Percentiles rank a stretch among this genome's conserved stretches.
phyloP scores from a whole-genome alignment of 2,329 filamentous ascomycete genomes.

The Ceratocystis variospora region DNA sequence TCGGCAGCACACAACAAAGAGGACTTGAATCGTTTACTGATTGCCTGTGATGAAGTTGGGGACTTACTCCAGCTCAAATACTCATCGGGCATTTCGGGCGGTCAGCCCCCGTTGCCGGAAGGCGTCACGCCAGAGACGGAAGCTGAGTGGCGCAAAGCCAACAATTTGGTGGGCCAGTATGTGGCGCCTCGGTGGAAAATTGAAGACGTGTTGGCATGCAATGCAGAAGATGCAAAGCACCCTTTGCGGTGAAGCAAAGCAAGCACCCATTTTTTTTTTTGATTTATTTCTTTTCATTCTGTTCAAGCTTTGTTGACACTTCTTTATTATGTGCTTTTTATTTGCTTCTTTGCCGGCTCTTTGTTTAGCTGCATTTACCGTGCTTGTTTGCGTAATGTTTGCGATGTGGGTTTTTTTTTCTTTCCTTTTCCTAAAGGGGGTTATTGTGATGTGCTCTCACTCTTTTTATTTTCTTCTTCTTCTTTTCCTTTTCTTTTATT shows the following conservation, averaged over 20 bases:
- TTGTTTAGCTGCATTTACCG: not conserved
- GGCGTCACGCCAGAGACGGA: conserved; percentile 60
- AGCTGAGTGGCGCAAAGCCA: conserved; percentile 48
- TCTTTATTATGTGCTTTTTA: not conserved
- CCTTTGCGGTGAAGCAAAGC: conserved; percentile 44
- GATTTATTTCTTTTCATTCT: conserved; percentile 10
- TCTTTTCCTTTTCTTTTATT: conserved; percentile 4
- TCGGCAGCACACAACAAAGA: conserved; percentile 97
- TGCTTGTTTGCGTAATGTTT: conserved; percentile 2
- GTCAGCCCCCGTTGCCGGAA: conserved; percentile 61
- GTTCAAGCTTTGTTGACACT: not conserved
- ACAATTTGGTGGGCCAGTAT: conserved; percentile 57
- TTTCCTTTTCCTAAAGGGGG: not conserved
- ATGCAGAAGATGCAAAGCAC: conserved; percentile 61
- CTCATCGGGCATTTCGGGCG: conserved; percentile 88
- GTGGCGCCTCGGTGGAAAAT: conserved; percentile 67
- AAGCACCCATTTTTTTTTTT: not conserved
- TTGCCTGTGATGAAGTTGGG: conserved; percentile 84
- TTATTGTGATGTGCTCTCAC: not conserved
- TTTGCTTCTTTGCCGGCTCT: not conserved
- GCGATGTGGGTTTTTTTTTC: not conserved
- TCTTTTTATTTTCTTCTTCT: not conserved
- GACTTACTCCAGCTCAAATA: conserved; percentile 91
- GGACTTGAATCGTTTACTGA: conserved; percentile 77
- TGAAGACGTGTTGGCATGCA: conserved; percentile 64